A percentile compares a stretch with the other conserved stretches of the same genome.
phyloP scores from a whole-genome alignment of 208 protist genomes.

The Novymonas esmeraldas region DNA sequence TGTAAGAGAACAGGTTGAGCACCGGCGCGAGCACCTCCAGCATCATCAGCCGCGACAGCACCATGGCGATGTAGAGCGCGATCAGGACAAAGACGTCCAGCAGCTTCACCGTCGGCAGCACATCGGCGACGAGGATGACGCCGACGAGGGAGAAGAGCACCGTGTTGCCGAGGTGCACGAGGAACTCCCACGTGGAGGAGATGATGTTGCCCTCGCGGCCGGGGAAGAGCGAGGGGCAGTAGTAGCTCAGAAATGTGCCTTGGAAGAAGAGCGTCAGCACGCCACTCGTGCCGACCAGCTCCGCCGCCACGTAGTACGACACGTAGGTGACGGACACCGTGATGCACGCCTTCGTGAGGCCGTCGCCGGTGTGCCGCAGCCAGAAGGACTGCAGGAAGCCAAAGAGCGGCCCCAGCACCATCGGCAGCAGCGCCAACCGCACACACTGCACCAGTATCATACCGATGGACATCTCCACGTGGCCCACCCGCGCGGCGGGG shows the following conservation, averaged over 20 bases:
- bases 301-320: constrained; percentile 79
- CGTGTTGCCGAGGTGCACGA: constrained; percentile 88
- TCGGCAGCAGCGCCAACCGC: constrained; percentile 54
- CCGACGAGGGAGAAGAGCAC: constrained; percentile 89
- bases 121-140: constrained; percentile 80
- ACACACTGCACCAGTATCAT: constrained; percentile 51
- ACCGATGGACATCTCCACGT: constrained; percentile 30
- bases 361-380: constrained; percentile 52
- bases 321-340: constrained; percentile 87
- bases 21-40: constrained; percentile 67
- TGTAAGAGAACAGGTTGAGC: constrained; percentile 71
- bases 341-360: constrained; percentile 69
- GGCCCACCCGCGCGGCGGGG: constrained; percentile 48
- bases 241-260: constrained; percentile 80
- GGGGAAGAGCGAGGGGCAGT: constrained; percentile 78
- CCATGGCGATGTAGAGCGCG: constrained; percentile 67
- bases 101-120: constrained; percentile 50
- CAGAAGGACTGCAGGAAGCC: constrained; percentile 74
- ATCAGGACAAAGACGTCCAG: constrained; percentile 64
- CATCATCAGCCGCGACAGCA: constrained; percentile 65
- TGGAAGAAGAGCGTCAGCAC: constrained; percentile 88
- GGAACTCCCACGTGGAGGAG: constrained; percentile 84
- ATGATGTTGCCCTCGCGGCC: constrained; percentile 75
- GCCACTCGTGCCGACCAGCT: constrained; percentile 72
- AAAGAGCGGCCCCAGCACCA: constrained; percentile 68